A percentile compares a stretch with the other conserved stretches of the same genome.
phyloP scores from a whole-genome alignment of 345 rosid species.

The Erucastrum elatum region DNA sequence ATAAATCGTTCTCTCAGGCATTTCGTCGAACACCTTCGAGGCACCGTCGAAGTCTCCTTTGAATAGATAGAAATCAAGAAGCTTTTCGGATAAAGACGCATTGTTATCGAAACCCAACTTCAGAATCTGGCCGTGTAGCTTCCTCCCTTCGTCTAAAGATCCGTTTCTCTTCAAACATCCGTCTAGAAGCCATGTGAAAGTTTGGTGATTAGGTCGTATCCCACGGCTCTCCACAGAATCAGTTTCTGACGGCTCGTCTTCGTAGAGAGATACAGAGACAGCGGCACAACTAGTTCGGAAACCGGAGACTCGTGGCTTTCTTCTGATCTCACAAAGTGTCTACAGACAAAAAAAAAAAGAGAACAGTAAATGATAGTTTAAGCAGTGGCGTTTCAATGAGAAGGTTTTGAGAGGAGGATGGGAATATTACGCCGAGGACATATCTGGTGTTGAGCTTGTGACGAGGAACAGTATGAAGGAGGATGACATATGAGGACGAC shows the following conservation, averaged over 20 bases:
- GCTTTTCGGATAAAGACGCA: slow-evolving; percentile 44
- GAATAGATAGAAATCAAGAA: slow-evolving; percentile 50
- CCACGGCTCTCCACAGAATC: slow-evolving; percentile 44
- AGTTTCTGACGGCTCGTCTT: slow-evolving; percentile 35
- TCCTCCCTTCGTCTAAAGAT: slow-evolving; percentile 49
- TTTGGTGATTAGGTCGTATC: slow-evolving; percentile 50
- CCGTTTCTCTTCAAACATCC: slow-evolving; percentile 48
- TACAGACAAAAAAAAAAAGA: slow-evolving; percentile 20
- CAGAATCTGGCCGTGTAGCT: slow-evolving; percentile 61
- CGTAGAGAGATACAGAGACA: slow-evolving; percentile 34
- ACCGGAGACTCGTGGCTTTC: slow-evolving; percentile 30
- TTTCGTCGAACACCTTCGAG: slow-evolving; percentile 62
- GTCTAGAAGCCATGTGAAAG: slow-evolving; percentile 59
- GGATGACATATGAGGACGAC: slow-evolving; percentile 39
- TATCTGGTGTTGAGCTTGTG: slow-evolving; percentile 34
- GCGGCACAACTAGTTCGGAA: slow-evolving; percentile 33
- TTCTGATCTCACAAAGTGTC: slow-evolving; percentile 41
- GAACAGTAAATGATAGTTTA: background rate
- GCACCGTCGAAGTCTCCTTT: slow-evolving; percentile 50
- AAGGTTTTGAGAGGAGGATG: background rate
- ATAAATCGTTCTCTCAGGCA: slow-evolving; percentile 52
- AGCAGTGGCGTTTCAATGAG: slow-evolving; percentile 6
- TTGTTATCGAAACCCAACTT: slow-evolving; percentile 56
- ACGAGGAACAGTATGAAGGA: slow-evolving; percentile 35
- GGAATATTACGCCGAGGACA: slow-evolving; percentile 36